phyloP scores from a whole-genome alignment of 495 filamentous ascomycete genomes.

The Aspergillus steynii region DNA sequence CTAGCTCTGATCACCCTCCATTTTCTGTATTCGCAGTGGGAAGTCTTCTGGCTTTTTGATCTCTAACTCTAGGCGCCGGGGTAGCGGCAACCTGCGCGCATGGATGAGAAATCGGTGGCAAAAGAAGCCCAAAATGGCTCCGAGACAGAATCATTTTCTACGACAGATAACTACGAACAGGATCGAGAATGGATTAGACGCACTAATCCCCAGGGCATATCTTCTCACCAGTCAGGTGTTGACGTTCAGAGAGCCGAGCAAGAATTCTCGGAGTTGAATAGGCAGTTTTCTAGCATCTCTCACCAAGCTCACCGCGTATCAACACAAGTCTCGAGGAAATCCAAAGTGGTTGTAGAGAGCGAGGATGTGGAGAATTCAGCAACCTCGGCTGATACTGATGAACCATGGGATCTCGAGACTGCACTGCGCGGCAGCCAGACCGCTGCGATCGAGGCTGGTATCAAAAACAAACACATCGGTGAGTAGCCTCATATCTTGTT shows the following conservation, averaged over 20 bases:
- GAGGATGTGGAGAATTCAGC: conserved; percentile 53
- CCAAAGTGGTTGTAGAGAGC: conserved; percentile 36
- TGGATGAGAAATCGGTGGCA: conserved; percentile 23
- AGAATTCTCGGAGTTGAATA: conserved; percentile 74
- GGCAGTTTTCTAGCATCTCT: conserved; percentile 69
- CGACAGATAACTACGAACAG: conserved; percentile 27
- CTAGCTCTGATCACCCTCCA: not conserved
- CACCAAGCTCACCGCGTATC: conserved; percentile 49
- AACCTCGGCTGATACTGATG: conserved; percentile 47
- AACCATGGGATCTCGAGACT: conserved; percentile 70
- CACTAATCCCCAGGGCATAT: conserved; percentile 47
- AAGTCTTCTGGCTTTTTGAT: not conserved
- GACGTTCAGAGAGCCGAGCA: conserved; percentile 73
- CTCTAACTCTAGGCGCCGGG: not conserved
- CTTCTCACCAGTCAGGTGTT: conserved; percentile 49
- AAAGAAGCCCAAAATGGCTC: conserved; percentile 22
- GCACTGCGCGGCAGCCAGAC: conserved; percentile 66
- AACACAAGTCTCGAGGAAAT: conserved; percentile 37
- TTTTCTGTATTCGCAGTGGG: not conserved
- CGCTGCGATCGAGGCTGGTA: conserved; percentile 73
- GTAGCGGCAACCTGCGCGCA: not conserved
- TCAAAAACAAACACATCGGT: conserved; percentile 74
- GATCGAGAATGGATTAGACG: conserved; percentile 32
- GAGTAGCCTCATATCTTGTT: conserved; percentile 3
- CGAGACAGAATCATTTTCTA: conserved; percentile 25